A percentile compares a stretch with the other conserved stretches of the same genome.
Conservation (phyloP, 1,139 yeast species). For the Candida pseudoviswanathii region DNA sequence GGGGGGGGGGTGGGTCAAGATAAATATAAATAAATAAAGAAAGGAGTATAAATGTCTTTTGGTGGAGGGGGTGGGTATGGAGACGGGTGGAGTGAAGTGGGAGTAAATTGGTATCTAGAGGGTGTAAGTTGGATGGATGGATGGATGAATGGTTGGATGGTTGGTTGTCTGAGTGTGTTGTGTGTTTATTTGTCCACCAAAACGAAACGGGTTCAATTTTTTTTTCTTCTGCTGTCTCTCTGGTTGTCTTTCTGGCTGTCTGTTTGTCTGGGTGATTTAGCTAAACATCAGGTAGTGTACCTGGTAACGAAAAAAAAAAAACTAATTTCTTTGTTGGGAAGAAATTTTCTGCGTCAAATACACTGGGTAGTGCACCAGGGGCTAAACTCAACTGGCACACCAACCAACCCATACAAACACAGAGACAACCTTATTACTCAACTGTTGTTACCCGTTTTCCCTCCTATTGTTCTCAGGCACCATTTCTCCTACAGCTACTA, state of each 20-base stretch:
- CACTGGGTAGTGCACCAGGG: background rate
- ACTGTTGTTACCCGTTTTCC: no score
- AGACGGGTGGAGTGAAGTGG: no score
- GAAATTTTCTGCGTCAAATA: background rate
- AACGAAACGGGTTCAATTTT: background rate
- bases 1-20: background rate
- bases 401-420: no score
- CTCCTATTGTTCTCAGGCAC: no score
- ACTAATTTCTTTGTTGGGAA: constrained; percentile 1
- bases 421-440: no score
- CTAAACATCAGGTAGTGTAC: no score
- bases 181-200: constrained; percentile 1
- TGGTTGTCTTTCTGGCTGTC: background rate
- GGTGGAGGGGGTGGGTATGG: no score
- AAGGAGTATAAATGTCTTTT: no score
- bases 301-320: background rate
- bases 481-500: no score
- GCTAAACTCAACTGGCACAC: background rate
- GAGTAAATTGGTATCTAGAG: no score
- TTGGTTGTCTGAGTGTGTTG: background rate
- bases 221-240: background rate
- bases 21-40: no score
- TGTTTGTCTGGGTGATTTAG: no score
- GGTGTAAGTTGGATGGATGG: background rate
- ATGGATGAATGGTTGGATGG: background rate